A percentile compares a stretch with the other conserved stretches of the same genome.
These are phyloP conservation scores for Monascus ruber DNA, from an alignment of 2,329 filamentous ascomycete species.

Conservation along the genomic window DNA sequence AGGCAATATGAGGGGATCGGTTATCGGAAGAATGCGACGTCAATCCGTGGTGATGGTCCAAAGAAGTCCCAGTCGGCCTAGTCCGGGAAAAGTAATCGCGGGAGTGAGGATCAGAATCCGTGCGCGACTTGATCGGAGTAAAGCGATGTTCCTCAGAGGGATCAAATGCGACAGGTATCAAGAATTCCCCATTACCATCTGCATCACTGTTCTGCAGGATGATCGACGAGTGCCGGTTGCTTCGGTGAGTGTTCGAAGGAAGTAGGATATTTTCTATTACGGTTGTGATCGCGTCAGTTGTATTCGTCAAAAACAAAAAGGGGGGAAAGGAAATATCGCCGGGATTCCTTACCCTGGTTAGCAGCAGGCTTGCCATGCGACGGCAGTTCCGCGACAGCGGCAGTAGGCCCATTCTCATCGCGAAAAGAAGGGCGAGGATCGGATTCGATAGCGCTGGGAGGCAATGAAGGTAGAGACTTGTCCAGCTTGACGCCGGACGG, in stretches of 20 bases:
- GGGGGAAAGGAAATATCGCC: too few species aligned
- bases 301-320: too few species aligned
- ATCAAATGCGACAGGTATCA: constrained; percentile 66
- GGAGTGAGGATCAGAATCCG: constrained; percentile 31
- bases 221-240: constrained; percentile 59
- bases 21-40: constrained; percentile 28
- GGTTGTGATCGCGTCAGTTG: background rate
- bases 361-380: constrained; percentile 1
- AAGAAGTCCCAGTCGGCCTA: constrained; percentile 13
- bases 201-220: constrained; percentile 45
- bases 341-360: background rate
- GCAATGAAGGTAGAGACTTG: constrained; percentile 85
- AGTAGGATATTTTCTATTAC: constrained; percentile 51
- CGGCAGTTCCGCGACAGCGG: constrained; percentile 36
- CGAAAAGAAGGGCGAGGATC: constrained; percentile 48
- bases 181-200: constrained; percentile 55
- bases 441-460: constrained; percentile 57
- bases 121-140: constrained; percentile 40
- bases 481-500: constrained; percentile 58
- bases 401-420: constrained; percentile 50
- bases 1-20: constrained; percentile 79
- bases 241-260: constrained; percentile 65
- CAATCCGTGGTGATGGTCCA: constrained; percentile 11
- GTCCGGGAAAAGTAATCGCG: constrained; percentile 46
- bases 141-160: constrained; percentile 49